Evolutionary conservation across 2,329 filamentous ascomycete genomes (phyloP), one percentile per base, ranked within the genome.

Genomic region (Nannizziopsis arthrosporioides): DNA sequence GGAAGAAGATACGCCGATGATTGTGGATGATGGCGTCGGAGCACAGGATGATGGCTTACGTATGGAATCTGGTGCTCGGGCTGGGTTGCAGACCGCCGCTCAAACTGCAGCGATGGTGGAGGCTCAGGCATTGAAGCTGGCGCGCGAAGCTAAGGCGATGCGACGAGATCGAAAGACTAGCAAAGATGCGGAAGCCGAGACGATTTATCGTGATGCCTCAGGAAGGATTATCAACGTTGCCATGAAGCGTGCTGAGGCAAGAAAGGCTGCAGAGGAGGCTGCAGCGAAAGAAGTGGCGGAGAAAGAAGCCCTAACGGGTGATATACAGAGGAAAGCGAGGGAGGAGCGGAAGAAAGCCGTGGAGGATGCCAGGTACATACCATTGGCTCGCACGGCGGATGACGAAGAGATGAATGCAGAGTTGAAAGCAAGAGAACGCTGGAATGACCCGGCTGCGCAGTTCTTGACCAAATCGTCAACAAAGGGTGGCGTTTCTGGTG

Each of bases 211-310:
- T 57, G 92, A 98, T 67, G 92, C 93, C 9, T 92, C 85, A 2
- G 92, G 92, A 10, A 78, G 89, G n/a, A 82, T 94, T 48, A 89
- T 98, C 54, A 94, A 98, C 60, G 78, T 96, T 18, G 81, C 82
- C 14, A 86, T 94, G 84, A 87, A 86, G 65, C 78, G 89, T 18
- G 89, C 87, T 15, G 88, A 95, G 64, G 83, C 85, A 44, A 77
- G 86, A n/a, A 77, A 79, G 43, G 86, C 84, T 56, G 83, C 82
- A 0, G 82, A 88, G 58, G 82, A 86, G 55, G 78, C 80, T 44
- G 80, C 73, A 44, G 65, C 68, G 43, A 78, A 82, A 57, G 82
- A 84, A 61, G 69, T 72, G 22, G 77, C 78, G 47, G 82, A 81
- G 53, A 73, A 78, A 51, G 80, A 85, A 57, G 81, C 79, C 17